Evolutionary conservation across 2,329 filamentous ascomycete genomes (phyloP), one percentile per base, ranked within the genome.

Genomic region (Colletotrichum cereale): DNA sequence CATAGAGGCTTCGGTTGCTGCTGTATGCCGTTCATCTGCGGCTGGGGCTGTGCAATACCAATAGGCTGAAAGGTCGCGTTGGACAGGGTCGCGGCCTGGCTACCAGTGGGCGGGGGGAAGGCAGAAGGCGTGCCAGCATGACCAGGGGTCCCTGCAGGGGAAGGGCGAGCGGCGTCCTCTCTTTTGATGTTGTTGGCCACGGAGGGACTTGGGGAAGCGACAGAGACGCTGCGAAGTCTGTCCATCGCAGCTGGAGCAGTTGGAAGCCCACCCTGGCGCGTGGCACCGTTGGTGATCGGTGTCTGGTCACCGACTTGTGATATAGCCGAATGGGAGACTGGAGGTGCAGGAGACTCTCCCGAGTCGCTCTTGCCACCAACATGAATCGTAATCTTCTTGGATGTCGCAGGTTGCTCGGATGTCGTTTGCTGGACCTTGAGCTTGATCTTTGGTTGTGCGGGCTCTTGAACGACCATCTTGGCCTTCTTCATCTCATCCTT

Each of bases 401-500:
- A 80, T 71, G 83, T 80, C 53, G 77, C 75, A 5, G 67, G 70
- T 44, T 70, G 70, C 67, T 72, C 70, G 72, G 68, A 76, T 50
- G 75, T 75, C 0, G 87, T 80, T 12, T 84, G 82, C 38, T 88
- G 85, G 77, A 94, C 87, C 80, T 93, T 95, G 67, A 97, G 86
- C 81, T 95, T 97, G 76, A 97, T 92, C 78, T 94, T 94, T 44
- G 92, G 89, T 76, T 91, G 89, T 1, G 88, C 84, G 18, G 94
- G 92, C 80, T 96, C 93, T 60, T 88, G 86, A 24, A 96, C 93
- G 67, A 87, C 87, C 57, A 87, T 87, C 79, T 92, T 94, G 12
- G 94, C 94, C 76, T 93, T 88, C 73, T 88, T 89, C 44, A 97
- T 81, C 66, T 93, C 86, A 50, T 88, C 85, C 62, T 89, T 85